Base-by-base conservation (phyloP, 352 stramenopile genomes). In the Sclerospora graminicola region DNA sequence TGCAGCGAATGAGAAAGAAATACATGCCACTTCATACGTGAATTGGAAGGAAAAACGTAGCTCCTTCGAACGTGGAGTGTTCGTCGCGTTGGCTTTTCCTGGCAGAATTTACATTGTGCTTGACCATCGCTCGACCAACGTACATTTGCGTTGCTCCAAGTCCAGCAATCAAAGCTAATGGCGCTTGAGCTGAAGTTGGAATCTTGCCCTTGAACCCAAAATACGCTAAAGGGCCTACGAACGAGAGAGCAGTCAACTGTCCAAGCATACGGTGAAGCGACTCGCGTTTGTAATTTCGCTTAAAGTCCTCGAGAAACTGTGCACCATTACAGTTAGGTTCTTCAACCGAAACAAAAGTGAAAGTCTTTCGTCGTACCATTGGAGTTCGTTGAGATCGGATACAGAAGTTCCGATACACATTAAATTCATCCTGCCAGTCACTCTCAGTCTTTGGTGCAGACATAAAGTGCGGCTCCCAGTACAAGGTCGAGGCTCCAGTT, bases 221-320 rank as follows among this genome's bases (percentile, higher is more conserved):
- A 54, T 97, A 97, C 0, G 69, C 52, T 20, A 96, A 76, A 1
- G 94, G 94, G 0, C 82, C 62, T 14, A 73, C 61, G 57, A 97
- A 98, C 15, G 84, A 67, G 4, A 98, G 48, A 9, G 91, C 90
- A 5, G 97, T 88, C 11, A 78, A 54, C 29, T 96, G 55, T 13
- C 95, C 95, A 5, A 98, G 70, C 68, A 97, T 94, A 6, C 94
- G 73, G 66, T 99, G 95, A 35, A 82, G 53, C 21, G 68, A 82
- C 54, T 96, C 82, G 67, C 71, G 87, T 45, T 83, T 96, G 63
- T 94, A 98, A 51, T 97, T 98, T 8, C 66, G 83, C 57, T 98
- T 96, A 56, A 99, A 99, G 15, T 98, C 94, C 0, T 97, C 89
- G 11, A 98, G 51, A 5, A 72, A 95, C 94, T 87, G 6, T 3